Percentiles rank a stretch among this genome's conserved stretches.
Evolutionary conservation across 345 rosid species (phyloP).

Genomic region (Populus deltoides): DNA sequence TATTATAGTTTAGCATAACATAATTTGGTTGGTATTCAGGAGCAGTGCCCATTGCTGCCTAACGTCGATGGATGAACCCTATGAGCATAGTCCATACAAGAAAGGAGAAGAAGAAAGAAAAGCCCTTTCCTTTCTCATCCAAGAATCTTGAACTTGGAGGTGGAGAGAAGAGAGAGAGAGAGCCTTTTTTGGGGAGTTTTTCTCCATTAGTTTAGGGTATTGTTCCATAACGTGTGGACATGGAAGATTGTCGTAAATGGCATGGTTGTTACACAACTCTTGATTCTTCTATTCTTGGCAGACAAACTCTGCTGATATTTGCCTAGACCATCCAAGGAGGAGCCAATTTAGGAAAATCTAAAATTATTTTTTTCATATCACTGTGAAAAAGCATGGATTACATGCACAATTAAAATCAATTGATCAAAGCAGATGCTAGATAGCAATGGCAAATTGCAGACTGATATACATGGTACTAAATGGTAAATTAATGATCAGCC

Average conservation of each 20-base stretch:
- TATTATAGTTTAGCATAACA: slow-evolving; percentile 30
- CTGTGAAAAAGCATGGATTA: not conserved
- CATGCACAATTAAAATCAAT: not conserved
- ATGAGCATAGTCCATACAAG: slow-evolving; percentile 29
- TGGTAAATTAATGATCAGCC: not conserved
- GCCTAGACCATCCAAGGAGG: not conserved
- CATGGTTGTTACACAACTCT: not conserved
- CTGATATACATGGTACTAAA: not conserved
- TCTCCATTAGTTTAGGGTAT: slow-evolving; percentile 31
- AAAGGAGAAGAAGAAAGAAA: slow-evolving; percentile 6
- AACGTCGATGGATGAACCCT: slow-evolving; percentile 24
- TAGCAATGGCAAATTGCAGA: not conserved
- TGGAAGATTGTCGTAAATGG: not conserved
- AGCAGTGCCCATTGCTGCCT: slow-evolving; percentile 22
- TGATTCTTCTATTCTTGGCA: slow-evolving; percentile 1
- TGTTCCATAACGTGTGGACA: slow-evolving; percentile 35
- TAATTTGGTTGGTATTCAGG: slow-evolving; percentile 34
- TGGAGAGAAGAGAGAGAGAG: not conserved
- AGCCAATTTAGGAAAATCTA: not conserved
- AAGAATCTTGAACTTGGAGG: slow-evolving; percentile 8
- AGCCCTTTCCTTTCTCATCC: slow-evolving; percentile 13
- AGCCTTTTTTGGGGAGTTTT: not conserved
- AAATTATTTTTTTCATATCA: not conserved
- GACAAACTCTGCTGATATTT: not conserved
- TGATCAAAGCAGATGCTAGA: not conserved